A percentile compares a stretch with the other conserved stretches of the same genome.
Evolutionary conservation across 2,329 filamentous ascomycete species (phyloP).

Genomic region (Mariannaea elegans): DNA sequence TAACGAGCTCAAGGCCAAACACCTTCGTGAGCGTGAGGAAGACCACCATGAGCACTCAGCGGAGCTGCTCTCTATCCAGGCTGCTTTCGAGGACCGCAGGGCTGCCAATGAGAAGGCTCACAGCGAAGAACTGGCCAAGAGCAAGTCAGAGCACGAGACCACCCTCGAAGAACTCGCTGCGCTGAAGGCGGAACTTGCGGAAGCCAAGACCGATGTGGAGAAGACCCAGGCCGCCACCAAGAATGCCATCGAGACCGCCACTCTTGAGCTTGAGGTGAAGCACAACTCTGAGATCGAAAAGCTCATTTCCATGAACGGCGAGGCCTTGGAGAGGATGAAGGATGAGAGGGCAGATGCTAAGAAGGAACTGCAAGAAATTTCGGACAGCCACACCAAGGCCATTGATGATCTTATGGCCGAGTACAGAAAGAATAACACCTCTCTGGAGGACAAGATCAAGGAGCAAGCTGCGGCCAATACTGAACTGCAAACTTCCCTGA

Average conservation of each 20-base stretch:
- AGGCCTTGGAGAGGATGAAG: slow-evolving; percentile 53
- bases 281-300: slow-evolving; percentile 59
- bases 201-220: slow-evolving; percentile 56
- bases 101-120: slow-evolving; percentile 49
- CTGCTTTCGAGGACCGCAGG: slow-evolving; percentile 53
- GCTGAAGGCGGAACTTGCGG: slow-evolving; percentile 41
- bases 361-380: slow-evolving; percentile 56
- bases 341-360: slow-evolving; percentile 48
- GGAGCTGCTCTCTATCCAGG: slow-evolving; percentile 52
- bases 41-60: slow-evolving; percentile 45
- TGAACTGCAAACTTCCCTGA: slow-evolving; percentile 48
- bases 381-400: slow-evolving; percentile 48
- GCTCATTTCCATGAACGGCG: slow-evolving; percentile 52
- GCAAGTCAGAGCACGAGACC: slow-evolving; percentile 41
- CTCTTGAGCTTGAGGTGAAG: slow-evolving; percentile 55
- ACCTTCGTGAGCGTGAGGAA: slow-evolving; percentile 42
- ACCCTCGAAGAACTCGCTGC: slow-evolving; percentile 23
- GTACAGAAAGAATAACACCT: slow-evolving; percentile 46
- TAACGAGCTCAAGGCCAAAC: slow-evolving; percentile 44
- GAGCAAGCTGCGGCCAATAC: slow-evolving; percentile 48
- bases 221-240: slow-evolving; percentile 54
- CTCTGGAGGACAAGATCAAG: slow-evolving; percentile 48
- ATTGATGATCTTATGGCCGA: slow-evolving; percentile 53
- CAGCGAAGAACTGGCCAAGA: slow-evolving; percentile 45
- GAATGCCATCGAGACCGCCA: slow-evolving; percentile 56